Conservation (phyloP, 306 rosid species). For the Dalbergia cultrata region DNA sequence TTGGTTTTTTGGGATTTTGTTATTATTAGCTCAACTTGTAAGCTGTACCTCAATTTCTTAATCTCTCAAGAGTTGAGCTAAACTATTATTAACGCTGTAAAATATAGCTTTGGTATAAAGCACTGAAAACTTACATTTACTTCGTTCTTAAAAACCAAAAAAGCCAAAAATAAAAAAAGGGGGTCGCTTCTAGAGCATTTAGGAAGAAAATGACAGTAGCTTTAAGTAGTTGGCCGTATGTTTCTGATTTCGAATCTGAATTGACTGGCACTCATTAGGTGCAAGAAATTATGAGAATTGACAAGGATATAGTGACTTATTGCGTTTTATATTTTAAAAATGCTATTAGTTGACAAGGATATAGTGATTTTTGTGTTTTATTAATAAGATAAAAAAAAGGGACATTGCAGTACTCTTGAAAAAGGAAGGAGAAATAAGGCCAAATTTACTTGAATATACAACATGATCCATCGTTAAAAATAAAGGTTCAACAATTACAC, state of each 20-base stretch:
- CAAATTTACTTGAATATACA: conserved; percentile 49
- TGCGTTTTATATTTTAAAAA: neutral
- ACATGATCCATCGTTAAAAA: conserved; percentile 36
- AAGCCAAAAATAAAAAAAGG: too few relatives aligned
- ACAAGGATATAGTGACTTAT: conserved; percentile 23
- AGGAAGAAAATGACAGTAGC: conserved; percentile 38
- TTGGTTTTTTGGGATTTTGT: too few relatives aligned
- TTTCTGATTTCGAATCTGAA: neutral
- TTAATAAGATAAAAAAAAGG: too few relatives aligned
- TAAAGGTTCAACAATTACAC: conserved; percentile 39
- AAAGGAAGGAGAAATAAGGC: conserved; percentile 27
- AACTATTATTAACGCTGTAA: neutral
- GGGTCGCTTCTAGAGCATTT: conserved; percentile 11
- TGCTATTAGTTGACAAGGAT: neutral
- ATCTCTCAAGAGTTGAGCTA: neutral
- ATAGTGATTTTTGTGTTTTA: too few relatives aligned
- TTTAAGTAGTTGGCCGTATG: conserved; percentile 30
- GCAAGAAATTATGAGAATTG: conserved; percentile 45
- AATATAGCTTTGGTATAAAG: neutral
- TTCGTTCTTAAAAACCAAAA: too few relatives aligned
- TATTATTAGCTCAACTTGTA: too few relatives aligned
- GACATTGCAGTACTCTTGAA: too few relatives aligned
- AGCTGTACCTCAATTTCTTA: too few relatives aligned
- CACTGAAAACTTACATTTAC: neutral
- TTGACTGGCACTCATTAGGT: conserved; percentile 43